Conservation (phyloP, 1,139 yeast genomes). For the Suzukiozyma palmioleophila region DNA sequence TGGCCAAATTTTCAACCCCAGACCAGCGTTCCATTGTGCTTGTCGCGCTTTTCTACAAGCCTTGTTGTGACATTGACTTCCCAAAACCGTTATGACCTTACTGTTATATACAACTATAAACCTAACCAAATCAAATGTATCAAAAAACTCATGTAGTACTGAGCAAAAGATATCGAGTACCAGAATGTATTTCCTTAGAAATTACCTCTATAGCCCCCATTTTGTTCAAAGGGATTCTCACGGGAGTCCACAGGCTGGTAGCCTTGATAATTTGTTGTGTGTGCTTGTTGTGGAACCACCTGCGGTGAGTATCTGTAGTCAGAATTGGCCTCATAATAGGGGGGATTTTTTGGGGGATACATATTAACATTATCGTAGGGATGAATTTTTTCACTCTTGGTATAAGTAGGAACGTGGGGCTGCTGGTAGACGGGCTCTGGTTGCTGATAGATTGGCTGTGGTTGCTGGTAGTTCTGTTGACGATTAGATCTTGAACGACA, state of each 20-base stretch:
- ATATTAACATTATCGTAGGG: conserved; percentile 33
- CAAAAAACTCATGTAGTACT: too few species aligned
- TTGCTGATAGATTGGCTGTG: conserved; percentile 6
- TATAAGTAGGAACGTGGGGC: conserved; percentile 12
- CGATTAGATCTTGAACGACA: conserved; percentile 36
- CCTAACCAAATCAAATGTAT: too few species aligned
- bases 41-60: too few species aligned
- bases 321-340: conserved; percentile 8
- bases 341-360: conserved; percentile 30
- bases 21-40: too few species aligned
- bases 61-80: too few species aligned
- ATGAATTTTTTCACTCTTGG: conserved; percentile 12
- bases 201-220: conserved; percentile 3
- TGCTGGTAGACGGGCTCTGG: conserved; percentile 14
- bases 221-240: conserved; percentile 13
- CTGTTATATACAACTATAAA: too few species aligned
- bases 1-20: too few species aligned
- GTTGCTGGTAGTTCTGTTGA: background rate
- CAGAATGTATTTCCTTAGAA: background rate
- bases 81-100: too few species aligned
- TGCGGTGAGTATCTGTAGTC: conserved; percentile 6
- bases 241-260: conserved; percentile 11
- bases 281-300: conserved; percentile 1
- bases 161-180: too few species aligned
- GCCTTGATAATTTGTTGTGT: conserved; percentile 7